These are phyloP conservation scores for Elongisporangium anandrum DNA, from an alignment of 352 stramenopile genomes.

Conservation along the genomic window DNA sequence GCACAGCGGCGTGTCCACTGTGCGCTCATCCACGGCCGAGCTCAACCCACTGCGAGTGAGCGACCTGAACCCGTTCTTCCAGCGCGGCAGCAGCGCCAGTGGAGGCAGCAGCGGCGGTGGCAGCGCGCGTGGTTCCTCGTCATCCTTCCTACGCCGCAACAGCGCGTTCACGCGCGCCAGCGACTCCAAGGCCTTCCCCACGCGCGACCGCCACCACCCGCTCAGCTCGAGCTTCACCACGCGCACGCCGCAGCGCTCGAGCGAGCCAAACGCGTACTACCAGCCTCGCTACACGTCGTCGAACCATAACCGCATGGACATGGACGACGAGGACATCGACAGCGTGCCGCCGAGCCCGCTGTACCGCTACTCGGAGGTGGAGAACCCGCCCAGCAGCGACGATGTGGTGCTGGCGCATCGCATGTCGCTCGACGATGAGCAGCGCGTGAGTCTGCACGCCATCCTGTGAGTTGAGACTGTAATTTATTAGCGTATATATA, in stretches of 20 bases:
- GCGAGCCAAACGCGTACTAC: slow-evolving; percentile 16
- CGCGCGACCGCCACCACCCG: slow-evolving; percentile 13
- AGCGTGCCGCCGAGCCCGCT: not conserved
- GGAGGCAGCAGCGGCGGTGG: slow-evolving; percentile 10
- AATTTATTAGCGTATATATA: slow-evolving; percentile 1
- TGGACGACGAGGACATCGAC: not conserved
- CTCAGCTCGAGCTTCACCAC: slow-evolving; percentile 4
- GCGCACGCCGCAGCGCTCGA: slow-evolving; percentile 16
- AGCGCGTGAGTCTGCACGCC: slow-evolving; percentile 58
- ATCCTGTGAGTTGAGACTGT: slow-evolving; percentile 34
- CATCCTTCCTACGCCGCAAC: slow-evolving; percentile 6
- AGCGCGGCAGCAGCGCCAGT: slow-evolving; percentile 21
- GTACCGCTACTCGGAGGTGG: not conserved
- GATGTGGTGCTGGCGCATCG: slow-evolving; percentile 55
- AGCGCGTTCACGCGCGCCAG: slow-evolving; percentile 36
- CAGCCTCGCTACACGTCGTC: slow-evolving; percentile 10
- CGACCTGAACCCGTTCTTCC: slow-evolving; percentile 39
- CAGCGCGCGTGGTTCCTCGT: slow-evolving; percentile 9
- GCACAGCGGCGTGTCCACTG: slow-evolving; percentile 37
- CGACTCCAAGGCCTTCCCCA: slow-evolving; percentile 38
- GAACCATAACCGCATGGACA: not conserved
- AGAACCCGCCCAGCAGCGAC: slow-evolving; percentile 14
- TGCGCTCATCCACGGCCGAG: slow-evolving; percentile 23
- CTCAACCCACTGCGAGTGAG: slow-evolving; percentile 19
- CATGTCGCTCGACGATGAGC: slow-evolving; percentile 53